Percentiles rank a stretch among this genome's conserved stretches.
Evolutionary conservation across 495 filamentous ascomycete genomes (phyloP).

Genomic region (Oleoguttula mirabilis): DNA sequence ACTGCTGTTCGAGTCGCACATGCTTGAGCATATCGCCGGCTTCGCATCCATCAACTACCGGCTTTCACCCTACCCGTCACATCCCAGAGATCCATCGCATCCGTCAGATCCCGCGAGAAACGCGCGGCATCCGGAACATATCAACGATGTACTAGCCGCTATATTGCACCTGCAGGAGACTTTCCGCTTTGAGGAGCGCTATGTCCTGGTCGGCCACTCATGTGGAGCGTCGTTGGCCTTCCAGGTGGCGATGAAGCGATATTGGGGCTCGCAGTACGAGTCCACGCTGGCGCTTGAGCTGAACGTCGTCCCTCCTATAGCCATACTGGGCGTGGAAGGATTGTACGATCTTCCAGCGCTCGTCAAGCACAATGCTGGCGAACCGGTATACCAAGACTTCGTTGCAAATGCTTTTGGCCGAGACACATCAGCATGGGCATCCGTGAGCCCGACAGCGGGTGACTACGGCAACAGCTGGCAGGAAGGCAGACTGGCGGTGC

Average conservation of each 20-base stretch:
- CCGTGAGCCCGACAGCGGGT: conserved; percentile 39
- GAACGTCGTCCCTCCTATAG: conserved; percentile 28
- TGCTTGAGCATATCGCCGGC: conserved; percentile 37
- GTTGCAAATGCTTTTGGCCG: conserved; percentile 51
- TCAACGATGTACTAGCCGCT: conserved; percentile 54
- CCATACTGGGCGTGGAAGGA: conserved; percentile 49
- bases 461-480: conserved; percentile 32
- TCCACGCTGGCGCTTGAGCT: conserved; percentile 9
- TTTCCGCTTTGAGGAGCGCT: conserved; percentile 33
- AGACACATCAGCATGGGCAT: conserved; percentile 40
- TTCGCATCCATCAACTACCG: conserved; percentile 71
- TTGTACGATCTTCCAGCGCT: conserved; percentile 54
- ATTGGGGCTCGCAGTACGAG: conserved; percentile 17
- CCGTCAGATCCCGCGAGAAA: conserved; percentile 24
- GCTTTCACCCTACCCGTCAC: conserved; percentile 56
- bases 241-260: conserved; percentile 45
- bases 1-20: neutral
- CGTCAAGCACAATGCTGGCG: conserved; percentile 34
- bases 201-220: conserved; percentile 64
- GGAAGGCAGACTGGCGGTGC: conserved; percentile 37
- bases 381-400: conserved; percentile 46
- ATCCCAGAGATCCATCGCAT: conserved; percentile 25
- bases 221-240: conserved; percentile 64
- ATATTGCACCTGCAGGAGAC: conserved; percentile 47
- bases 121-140: conserved; percentile 60